Evolutionary conservation across 2,329 filamentous ascomycete species (phyloP).

Genomic region (Alternaria hordeiaustralica): DNA sequence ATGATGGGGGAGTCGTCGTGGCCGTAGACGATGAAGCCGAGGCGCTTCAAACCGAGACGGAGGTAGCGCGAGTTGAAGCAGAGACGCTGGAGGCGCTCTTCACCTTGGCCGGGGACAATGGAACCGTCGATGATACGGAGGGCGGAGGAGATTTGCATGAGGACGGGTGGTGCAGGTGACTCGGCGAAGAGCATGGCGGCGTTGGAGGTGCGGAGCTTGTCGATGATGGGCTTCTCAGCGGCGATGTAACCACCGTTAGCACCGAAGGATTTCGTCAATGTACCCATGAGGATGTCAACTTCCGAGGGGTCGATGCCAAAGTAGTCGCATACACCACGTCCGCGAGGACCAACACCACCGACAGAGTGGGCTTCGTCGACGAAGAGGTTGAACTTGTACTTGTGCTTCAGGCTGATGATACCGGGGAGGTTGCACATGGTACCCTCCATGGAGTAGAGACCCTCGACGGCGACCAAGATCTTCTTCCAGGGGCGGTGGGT

Average conservation of each 20-base stretch:
- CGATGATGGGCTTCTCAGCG: conserved; percentile 86
- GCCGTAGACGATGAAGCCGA: conserved; percentile 95
- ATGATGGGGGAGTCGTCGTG: conserved; percentile 98
- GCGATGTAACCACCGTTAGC: conserved; percentile 97
- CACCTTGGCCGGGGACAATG: conserved; percentile 85
- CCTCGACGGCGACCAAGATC: conserved; percentile 94
- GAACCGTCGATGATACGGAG: conserved; percentile 90
- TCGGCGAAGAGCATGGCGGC: conserved; percentile 88
- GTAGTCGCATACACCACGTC: conserved; percentile 95
- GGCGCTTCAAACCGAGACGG: conserved; percentile 93
- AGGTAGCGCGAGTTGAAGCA: conserved; percentile 99
- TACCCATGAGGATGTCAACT: conserved; percentile 97
- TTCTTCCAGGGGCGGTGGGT: conserved; percentile 99
- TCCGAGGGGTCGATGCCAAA: conserved; percentile 88
- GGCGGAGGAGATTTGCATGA: conserved; percentile 88
- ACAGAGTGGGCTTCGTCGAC: conserved; percentile 97
- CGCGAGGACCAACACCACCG: conserved; percentile 85
- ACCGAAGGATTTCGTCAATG: conserved; percentile 96
- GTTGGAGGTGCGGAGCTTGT: conserved; percentile 86
- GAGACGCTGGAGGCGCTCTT: conserved; percentile 92
- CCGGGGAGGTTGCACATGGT: conserved; percentile 98
- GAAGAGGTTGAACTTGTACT: conserved; percentile 97
- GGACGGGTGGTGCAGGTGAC: conserved; percentile 82
- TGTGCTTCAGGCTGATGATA: conserved; percentile 83
- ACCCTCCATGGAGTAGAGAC: conserved; percentile 98